phyloP scores from a whole-genome alignment of 768 basidiomycete species.

The Pleurotus pulmonarius region DNA sequence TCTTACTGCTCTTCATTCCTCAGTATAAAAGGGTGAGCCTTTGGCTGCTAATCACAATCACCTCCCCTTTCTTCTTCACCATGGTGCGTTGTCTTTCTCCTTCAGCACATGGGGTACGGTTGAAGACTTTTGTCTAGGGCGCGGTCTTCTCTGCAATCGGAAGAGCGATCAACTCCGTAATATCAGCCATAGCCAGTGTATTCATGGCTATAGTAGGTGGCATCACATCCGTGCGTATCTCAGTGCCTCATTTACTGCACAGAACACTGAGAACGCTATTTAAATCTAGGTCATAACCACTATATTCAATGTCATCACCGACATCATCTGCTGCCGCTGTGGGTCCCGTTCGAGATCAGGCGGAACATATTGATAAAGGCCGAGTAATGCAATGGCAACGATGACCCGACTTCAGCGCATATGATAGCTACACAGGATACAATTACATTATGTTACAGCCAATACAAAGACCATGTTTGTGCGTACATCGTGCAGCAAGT shows the following conservation, averaged over 20 bases:
- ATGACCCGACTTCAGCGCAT: too few relatives aligned
- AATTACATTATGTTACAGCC: background rate
- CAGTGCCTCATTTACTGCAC: background rate
- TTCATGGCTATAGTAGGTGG: slow-evolving; percentile 35
- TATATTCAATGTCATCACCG: slow-evolving; percentile 58
- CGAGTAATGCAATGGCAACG: too few relatives aligned
- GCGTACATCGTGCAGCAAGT: background rate
- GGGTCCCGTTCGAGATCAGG: background rate
- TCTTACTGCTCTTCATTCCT: background rate
- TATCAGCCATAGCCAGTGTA: slow-evolving; percentile 35
- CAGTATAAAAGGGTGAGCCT: background rate
- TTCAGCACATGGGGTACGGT: background rate
- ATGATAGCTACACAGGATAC: background rate
- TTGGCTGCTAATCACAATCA: background rate
- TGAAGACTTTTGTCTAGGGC: slow-evolving; percentile 23
- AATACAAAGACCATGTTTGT: background rate
- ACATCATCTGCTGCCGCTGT: slow-evolving; percentile 49
- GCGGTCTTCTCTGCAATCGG: slow-evolving; percentile 42
- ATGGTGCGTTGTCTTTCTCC: background rate
- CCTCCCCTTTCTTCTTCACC: background rate
- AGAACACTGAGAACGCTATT: background rate
- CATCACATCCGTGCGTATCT: slow-evolving; percentile 31
- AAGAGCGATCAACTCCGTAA: slow-evolving; percentile 31
- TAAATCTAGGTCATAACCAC: slow-evolving; percentile 51
- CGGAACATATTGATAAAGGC: background rate